Conservation (phyloP, 2,329 filamentous ascomycete genomes). For the Penicillium italicum region DNA sequence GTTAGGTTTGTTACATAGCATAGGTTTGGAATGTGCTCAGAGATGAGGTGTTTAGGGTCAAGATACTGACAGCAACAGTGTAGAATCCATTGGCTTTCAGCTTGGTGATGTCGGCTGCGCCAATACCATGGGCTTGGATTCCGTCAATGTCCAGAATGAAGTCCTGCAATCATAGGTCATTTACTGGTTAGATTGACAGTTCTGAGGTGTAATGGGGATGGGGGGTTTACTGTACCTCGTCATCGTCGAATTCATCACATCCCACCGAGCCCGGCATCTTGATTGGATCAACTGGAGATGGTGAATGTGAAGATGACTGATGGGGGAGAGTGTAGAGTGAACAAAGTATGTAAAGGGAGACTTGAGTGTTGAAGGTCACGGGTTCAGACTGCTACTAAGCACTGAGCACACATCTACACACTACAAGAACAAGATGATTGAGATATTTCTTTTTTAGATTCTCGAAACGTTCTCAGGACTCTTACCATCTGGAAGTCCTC, state of each 20-base stretch:
- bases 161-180: conserved; percentile 35
- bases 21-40: background rate
- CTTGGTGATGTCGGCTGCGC: conserved; percentile 62
- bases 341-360: background rate
- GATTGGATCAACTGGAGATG: conserved; percentile 3
- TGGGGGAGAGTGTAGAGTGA: background rate
- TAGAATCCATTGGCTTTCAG: conserved; percentile 61
- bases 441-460: conserved; percentile 22
- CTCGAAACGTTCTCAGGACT: conserved; percentile 23
- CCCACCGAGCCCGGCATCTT: conserved; percentile 53
- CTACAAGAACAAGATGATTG: conserved; percentile 2
- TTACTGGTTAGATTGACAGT: background rate
- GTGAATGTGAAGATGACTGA: background rate
- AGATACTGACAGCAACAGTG: conserved; percentile 56
- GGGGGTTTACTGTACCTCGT: conserved; percentile 42
- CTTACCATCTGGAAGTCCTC: conserved; percentile 17
- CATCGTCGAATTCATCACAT: conserved; percentile 49
- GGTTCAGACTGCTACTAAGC: background rate
- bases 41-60: background rate
- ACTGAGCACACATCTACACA: background rate
- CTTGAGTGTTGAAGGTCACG: conserved; percentile 1
- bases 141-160: conserved; percentile 65
- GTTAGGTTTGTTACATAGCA: background rate
- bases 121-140: conserved; percentile 64
- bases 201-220: background rate